Base-by-base conservation (phyloP, 139 green algal genomes). In the Chlorella sorokiniana region DNA sequence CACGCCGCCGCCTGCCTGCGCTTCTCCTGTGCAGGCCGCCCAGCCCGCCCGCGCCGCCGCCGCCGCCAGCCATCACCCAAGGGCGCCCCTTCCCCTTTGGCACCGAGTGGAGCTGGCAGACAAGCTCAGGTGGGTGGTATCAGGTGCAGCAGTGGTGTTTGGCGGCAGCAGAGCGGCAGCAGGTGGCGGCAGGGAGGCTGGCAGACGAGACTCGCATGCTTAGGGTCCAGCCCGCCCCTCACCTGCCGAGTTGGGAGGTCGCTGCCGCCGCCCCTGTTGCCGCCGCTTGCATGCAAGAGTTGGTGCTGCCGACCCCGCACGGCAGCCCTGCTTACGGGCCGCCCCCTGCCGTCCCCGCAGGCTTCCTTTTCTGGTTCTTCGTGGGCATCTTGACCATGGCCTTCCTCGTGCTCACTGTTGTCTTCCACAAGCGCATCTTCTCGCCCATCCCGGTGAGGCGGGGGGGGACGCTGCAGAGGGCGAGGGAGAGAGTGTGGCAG, bases 391-490 rank as follows among this genome's bases (percentile, higher is more conserved):
- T 56, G 37, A 69, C 78, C 48, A 83, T 83, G 78, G 18, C 48
- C 18, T 68, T 61, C 78, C 65, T 83, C 41, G 29, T 74, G 10
- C 48, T 67, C 65, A 83, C 78, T 38, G 65, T 77, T 16, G 78
- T 74, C 35, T 83, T 77, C 78, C 78, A 83, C 65, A 74, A 74
- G 29, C 78, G 78, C 31, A 76, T 83, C 65, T 83, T 83, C 67
- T 44, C 48, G 1, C 65, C 63, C 78, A 83, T 83, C 48, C 78
- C 78, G 65, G 78, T 83, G 51, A 59, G 64, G 25, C 1, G n/a
- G 27, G 27, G 7, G 65, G 14, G 4, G 65, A 6, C n/a, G n/a
- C n/a, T n/a, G n/a, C n/a, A n/a, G n/a, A n/a, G n/a, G n/a, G n/a
- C n/a, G n/a, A n/a, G n/a, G n/a, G n/a, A n/a, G n/a, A n/a, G n/a